Base-by-base conservation (phyloP, 352 stramenopile species). In the Pythium sp. region DNA sequence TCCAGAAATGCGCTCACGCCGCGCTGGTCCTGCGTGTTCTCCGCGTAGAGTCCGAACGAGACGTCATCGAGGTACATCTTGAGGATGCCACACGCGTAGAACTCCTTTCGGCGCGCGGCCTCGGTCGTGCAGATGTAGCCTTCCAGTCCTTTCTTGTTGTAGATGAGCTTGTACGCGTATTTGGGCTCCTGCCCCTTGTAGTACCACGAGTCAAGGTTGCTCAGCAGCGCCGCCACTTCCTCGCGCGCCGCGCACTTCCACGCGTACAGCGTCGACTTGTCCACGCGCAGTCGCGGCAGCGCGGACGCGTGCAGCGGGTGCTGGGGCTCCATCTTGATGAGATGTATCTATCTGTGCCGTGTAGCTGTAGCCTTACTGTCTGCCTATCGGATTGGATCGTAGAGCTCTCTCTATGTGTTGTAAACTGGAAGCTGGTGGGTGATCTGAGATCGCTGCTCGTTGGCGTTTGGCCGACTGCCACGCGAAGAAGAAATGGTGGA, bases 1-100 rank as follows among this genome's bases (percentile, higher is more conserved):
- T 67, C 64, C 20, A 68, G 9, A 54, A 58, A 62, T 36, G 75
- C 56, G 47, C 62, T 79, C 28, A 89, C 60, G 24, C 82, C 64
- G 4, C 73, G 70, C 65, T 89, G 78, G 7, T 70, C 73, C 3
- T 73, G 66, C 11, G 87, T 58, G 4, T 64, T 67, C 30, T 89
- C 80, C 22, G 69, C 72, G 70, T 89, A 82, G 15, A 91, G 63
- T 1, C 69, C 77, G 22, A 65, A 71, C 30, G 77, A 61, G 58
- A 88, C 65, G 53, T 88, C 72, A 18, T 68, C 63, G 38, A 63
- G 63, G 53, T 62, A 68, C 54, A 68, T 62, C 28, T 68, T 68
- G 36, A 68, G 53, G 51, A 68, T 58, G 54, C 63, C 63, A 3
- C 62, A 56, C 18, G 53, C 54, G 38, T 62, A 68, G 43, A 63